Conservation (phyloP, 1,284 basidiomycete species). For the Tylopilus orsonianus region DNA sequence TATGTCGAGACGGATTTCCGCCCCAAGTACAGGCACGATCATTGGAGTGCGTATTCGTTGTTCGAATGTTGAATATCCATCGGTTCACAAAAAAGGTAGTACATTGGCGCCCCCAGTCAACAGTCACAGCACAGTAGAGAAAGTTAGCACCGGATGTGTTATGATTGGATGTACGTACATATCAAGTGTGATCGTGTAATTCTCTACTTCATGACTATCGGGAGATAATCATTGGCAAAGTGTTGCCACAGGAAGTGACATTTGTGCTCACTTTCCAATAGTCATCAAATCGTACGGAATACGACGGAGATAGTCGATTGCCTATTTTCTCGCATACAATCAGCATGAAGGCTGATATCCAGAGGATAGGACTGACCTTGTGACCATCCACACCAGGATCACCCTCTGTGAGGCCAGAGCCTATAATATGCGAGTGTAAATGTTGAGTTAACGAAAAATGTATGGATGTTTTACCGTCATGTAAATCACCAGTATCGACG, state of each 20-base stretch:
- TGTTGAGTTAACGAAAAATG: not conserved
- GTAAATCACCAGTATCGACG: slow-evolving; percentile 77
- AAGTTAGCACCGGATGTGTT: too few relatives aligned
- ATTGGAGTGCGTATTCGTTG: not conserved
- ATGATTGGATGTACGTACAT: slow-evolving; percentile 58
- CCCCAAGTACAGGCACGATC: not conserved
- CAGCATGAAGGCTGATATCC: not conserved
- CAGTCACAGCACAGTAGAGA: too few relatives aligned
- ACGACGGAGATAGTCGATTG: slow-evolving; percentile 69
- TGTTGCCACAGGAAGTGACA: not conserved
- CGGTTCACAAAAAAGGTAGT: too few relatives aligned
- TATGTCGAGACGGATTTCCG: not conserved
- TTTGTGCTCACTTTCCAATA: slow-evolving; percentile 69
- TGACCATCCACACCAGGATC: slow-evolving; percentile 71
- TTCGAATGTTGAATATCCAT: too few relatives aligned
- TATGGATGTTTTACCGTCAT: slow-evolving; percentile 56
- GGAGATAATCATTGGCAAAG: slow-evolving; percentile 11
- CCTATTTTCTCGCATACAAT: slow-evolving; percentile 35
- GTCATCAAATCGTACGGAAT: slow-evolving; percentile 83
- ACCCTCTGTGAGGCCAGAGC: slow-evolving; percentile 74
- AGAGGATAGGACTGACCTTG: slow-evolving; percentile 41
- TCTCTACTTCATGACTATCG: slow-evolving; percentile 79
- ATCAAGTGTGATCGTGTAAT: slow-evolving; percentile 73
- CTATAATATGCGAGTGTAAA: slow-evolving; percentile 27
- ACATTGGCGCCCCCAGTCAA: too few relatives aligned